phyloP scores from a whole-genome alignment of 2,329 filamentous ascomycete species.

The Aspergillus latus region DNA sequence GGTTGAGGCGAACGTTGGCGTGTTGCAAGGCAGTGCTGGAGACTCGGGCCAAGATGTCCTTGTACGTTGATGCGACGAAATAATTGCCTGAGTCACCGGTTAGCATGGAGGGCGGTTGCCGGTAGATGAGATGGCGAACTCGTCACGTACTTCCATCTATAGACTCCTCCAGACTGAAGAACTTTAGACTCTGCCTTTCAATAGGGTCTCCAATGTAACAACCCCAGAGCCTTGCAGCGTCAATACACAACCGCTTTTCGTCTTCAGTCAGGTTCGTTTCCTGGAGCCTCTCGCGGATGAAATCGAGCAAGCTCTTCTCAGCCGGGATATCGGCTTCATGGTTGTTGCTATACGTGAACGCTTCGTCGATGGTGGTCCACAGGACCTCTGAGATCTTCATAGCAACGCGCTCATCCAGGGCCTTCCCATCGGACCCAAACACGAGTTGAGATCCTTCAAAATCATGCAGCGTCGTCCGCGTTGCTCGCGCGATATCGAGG shows the following conservation, averaged over 20 bases:
- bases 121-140: background rate
- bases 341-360: constrained; percentile 60
- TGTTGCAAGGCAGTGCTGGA: constrained; percentile 48
- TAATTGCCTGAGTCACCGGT: constrained; percentile 52
- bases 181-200: constrained; percentile 61
- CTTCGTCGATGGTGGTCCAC: constrained; percentile 60
- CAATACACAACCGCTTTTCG: constrained; percentile 52
- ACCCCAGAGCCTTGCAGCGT: constrained; percentile 62
- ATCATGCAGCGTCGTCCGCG: constrained; percentile 51
- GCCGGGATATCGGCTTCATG: constrained; percentile 52
- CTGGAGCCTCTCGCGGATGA: constrained; percentile 53
- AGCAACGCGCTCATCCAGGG: constrained; percentile 36
- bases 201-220: constrained; percentile 63
- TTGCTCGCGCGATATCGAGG: constrained; percentile 54
- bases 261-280: constrained; percentile 37
- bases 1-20: constrained; percentile 52
- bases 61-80: constrained; percentile 62
- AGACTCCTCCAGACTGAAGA: constrained; percentile 66
- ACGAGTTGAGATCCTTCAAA: constrained; percentile 54
- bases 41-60: constrained; percentile 56
- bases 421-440: constrained; percentile 49
- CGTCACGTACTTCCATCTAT: constrained; percentile 56
- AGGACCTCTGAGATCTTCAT: constrained; percentile 45
- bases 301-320: constrained; percentile 57
- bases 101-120: too few species aligned